phyloP scores from a whole-genome alignment of 495 filamentous ascomycete species.

The Beverwykella pulmonaria region DNA sequence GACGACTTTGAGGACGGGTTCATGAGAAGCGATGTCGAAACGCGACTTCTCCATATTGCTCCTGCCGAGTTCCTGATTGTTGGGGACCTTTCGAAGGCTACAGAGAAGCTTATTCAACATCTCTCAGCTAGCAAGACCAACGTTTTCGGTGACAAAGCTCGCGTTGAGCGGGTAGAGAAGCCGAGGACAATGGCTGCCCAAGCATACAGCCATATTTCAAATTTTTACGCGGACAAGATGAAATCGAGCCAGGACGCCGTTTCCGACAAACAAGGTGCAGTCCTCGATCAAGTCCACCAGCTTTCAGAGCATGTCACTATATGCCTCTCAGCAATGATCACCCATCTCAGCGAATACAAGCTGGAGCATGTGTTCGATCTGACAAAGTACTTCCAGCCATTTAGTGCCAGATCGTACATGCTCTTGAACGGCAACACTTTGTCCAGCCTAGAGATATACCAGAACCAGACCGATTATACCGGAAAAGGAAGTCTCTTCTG shows the following conservation, averaged over 20 bases:
- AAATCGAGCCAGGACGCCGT: conserved; percentile 53
- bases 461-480: conserved; percentile 87
- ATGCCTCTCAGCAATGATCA: conserved; percentile 96
- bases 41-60: conserved; percentile 87
- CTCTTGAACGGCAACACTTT: conserved; percentile 93
- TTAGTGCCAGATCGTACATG: conserved; percentile 94
- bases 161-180: conserved; percentile 77
- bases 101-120: conserved; percentile 89
- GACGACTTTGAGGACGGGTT: conserved; percentile 98
- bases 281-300: conserved; percentile 84
- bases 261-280: conserved; percentile 55
- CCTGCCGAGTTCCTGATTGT: conserved; percentile 97
- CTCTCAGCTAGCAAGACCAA: conserved; percentile 86
- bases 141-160: conserved; percentile 87
- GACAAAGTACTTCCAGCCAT: conserved; percentile 97
- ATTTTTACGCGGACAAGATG: conserved; percentile 90
- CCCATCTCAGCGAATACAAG: conserved; percentile 88
- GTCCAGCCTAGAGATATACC: conserved; percentile 91
- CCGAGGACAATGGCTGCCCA: conserved; percentile 82
- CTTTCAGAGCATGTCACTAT: conserved; percentile 85
- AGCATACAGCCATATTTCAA: conserved; percentile 84
- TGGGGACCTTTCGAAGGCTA: conserved; percentile 87
- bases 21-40: conserved; percentile 97
- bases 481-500: conserved; percentile 92
- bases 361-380: conserved; percentile 95